phyloP scores from a whole-genome alignment of 352 stramenopile species.

The Aphanomyces cochlioides region DNA sequence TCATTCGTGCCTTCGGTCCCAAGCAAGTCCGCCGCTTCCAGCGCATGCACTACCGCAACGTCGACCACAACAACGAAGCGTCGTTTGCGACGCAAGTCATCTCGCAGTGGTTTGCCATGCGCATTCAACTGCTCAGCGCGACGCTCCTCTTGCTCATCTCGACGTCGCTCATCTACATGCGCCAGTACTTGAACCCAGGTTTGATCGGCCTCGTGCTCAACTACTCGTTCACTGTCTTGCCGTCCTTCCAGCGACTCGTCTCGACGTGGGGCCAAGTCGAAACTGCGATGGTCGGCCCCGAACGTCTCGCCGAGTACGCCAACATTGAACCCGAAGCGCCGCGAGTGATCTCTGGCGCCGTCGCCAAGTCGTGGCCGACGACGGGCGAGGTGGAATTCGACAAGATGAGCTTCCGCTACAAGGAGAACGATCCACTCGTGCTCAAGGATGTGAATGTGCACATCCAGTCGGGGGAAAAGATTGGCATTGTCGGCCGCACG shows the following conservation, averaged over 20 bases:
- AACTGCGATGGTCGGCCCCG: conserved; percentile 44
- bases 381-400: conserved; percentile 86
- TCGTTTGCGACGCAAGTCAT: conserved; percentile 15
- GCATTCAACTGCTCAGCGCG: conserved; percentile 74
- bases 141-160: conserved; percentile 33
- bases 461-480: too few species aligned
- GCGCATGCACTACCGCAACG: conserved; percentile 35
- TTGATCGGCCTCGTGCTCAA: conserved; percentile 16
- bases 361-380: conserved; percentile 78
- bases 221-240: conserved; percentile 2
- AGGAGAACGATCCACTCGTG: conserved; percentile 18
- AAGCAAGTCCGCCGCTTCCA: conserved; percentile 22
- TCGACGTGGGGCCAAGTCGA: conserved; percentile 38
- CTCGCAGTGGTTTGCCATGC: conserved; percentile 87
- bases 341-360: conserved; percentile 34
- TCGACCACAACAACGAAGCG: conserved; percentile 23
- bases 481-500: too few species aligned
- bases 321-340: conserved; percentile 38
- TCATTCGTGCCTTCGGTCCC: conserved; percentile 46
- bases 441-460: too few species aligned
- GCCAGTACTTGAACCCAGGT: conserved; percentile 3
- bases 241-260: neutral
- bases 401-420: conserved; percentile 88
- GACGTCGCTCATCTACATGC: neutral
- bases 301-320: conserved; percentile 50